A percentile compares a stretch with the other conserved stretches of the same genome.
Conservation (phyloP, 1,284 basidiomycete species). For the Irpex sp. region DNA sequence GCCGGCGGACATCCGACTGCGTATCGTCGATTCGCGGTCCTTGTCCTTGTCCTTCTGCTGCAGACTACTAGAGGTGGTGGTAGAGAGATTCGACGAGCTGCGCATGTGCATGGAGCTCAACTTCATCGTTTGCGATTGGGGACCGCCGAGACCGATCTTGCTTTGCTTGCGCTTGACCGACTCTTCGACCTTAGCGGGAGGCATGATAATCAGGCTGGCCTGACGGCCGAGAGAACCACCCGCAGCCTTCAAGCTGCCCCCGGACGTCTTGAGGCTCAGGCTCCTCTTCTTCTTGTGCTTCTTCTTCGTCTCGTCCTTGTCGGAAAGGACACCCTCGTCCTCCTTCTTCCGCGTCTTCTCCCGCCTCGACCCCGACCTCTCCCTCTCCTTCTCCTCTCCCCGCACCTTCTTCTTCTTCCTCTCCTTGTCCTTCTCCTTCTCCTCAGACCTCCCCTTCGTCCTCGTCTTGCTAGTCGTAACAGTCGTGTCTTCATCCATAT, state of each 20-base stretch:
- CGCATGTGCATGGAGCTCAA: slow-evolving; percentile 43
- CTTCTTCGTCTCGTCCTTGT: slow-evolving; percentile 25
- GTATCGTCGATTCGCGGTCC: slow-evolving; percentile 2
- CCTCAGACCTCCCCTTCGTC: slow-evolving; percentile 25
- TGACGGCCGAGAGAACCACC: slow-evolving; percentile 46
- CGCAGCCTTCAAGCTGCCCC: slow-evolving; percentile 52
- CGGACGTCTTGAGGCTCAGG: slow-evolving; percentile 31
- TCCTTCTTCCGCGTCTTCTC: slow-evolving; percentile 22
- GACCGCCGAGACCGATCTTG: slow-evolving; percentile 41
- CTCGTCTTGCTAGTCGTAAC: slow-evolving; percentile 23
- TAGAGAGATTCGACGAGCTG: slow-evolving; percentile 35
- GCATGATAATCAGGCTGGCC: slow-evolving; percentile 21
- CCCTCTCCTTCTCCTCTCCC: slow-evolving; percentile 20
- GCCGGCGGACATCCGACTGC: slow-evolving; percentile 33
- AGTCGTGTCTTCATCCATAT: slow-evolving; percentile 16
- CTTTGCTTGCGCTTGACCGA: slow-evolving; percentile 44
- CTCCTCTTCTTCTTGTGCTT: slow-evolving; percentile 23
- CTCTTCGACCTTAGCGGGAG: slow-evolving; percentile 14
- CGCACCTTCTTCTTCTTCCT: slow-evolving; percentile 25
- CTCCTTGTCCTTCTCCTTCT: slow-evolving; percentile 26
- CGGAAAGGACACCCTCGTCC: slow-evolving; percentile 15
- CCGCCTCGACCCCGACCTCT: slow-evolving; percentile 14
- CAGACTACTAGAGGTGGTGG: slow-evolving; percentile 14
- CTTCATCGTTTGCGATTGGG: slow-evolving; percentile 8
- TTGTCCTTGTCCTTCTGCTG: slow-evolving; percentile 7